Conservation (phyloP, 805 yeast species). For the Candida ascalaphidarum region DNA sequence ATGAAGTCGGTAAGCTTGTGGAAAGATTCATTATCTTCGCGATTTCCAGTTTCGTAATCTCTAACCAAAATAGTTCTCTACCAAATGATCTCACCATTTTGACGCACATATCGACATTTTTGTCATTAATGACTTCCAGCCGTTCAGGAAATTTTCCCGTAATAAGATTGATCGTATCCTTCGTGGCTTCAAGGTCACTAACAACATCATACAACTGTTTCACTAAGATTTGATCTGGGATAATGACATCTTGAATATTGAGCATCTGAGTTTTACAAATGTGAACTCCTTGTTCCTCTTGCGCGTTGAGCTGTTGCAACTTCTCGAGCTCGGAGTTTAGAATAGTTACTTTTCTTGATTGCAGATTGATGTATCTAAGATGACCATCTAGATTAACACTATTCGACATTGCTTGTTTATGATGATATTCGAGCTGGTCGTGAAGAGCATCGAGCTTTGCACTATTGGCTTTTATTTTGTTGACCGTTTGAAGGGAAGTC, state of each 20-base stretch:
- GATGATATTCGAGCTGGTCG: slow-evolving; percentile 25
- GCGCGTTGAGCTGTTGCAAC: slow-evolving; percentile 16
- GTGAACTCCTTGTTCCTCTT: slow-evolving; percentile 10
- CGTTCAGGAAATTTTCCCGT: slow-evolving; percentile 36
- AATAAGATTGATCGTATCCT: slow-evolving; percentile 55
- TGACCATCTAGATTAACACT: slow-evolving; percentile 21
- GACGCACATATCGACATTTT: slow-evolving; percentile 23
- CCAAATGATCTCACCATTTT: slow-evolving; percentile 27
- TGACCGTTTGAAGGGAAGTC: no score
- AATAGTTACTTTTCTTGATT: slow-evolving; percentile 11
- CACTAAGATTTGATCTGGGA: slow-evolving; percentile 33
- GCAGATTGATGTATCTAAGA: slow-evolving; percentile 16
- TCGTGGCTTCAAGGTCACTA: slow-evolving; percentile 61
- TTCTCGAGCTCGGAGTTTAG: slow-evolving; percentile 17
- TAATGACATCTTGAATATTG: slow-evolving; percentile 24
- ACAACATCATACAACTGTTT: slow-evolving; percentile 58
- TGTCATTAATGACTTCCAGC: slow-evolving; percentile 25
- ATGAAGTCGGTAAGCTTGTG: no score
- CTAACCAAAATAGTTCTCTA: slow-evolving; percentile 35
- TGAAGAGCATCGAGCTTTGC: slow-evolving; percentile 18
- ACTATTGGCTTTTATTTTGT: no score
- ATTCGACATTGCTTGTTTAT: slow-evolving; percentile 28
- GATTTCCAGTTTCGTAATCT: slow-evolving; percentile 23
- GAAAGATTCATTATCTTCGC: slow-evolving; percentile 8
- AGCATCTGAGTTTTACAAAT: slow-evolving; percentile 6